Base-by-base conservation (phyloP, 805 yeast genomes). In the Lachancea meyersii region DNA sequence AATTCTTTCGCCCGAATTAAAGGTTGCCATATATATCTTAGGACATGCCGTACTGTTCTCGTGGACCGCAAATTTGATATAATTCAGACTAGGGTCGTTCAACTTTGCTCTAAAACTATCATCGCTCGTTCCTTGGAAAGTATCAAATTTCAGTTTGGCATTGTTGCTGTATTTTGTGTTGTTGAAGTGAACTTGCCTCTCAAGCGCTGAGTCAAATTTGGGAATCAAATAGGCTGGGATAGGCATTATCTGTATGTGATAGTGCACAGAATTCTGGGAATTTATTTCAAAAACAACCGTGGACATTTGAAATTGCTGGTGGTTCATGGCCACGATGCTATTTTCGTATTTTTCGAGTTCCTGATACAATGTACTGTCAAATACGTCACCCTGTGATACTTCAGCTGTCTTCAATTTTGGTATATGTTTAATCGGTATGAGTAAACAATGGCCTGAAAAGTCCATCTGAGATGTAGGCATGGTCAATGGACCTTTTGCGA, bases 401-500 rank as follows among this genome's bases (percentile, higher is more conserved):
- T 43, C 46, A 18, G 61, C 60, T 44, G 50, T 52, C 52, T 50
- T 56, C 35, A 55, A 60, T 41, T 68, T 72, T 0, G 95, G 73
- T 7, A 69, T 67, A 58, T 88, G 97, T 17, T 80, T 78, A 16
- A 89, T 75, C 0, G 96, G 94, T 10, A 87, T 77, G 7, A 89
- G 71, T 33, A 88, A 67, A 18, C 86, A 85, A 66, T 88, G 96
- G 0, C 94, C 96, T 0, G 94, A 76, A 54, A 85, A 80, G 7
- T 68, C 65, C 55, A 72, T 64, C 3, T 73, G 61, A 3, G 65
- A 63, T 11, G 67, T 66, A 1, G 81, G 76, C 21, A 71, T 62
- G 1, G 85, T 76, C 16, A 88, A 62, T 0, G 97, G 96, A 0
- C 97, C 97, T 55, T 84, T 87, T 0, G 95, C 94, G 13, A 80